A percentile compares a stretch with the other conserved stretches of the same genome.
These are phyloP conservation scores for Rhizopogon vesiculosus DNA, from an alignment of 768 basidiomycete genomes.

Conservation along the genomic window DNA sequence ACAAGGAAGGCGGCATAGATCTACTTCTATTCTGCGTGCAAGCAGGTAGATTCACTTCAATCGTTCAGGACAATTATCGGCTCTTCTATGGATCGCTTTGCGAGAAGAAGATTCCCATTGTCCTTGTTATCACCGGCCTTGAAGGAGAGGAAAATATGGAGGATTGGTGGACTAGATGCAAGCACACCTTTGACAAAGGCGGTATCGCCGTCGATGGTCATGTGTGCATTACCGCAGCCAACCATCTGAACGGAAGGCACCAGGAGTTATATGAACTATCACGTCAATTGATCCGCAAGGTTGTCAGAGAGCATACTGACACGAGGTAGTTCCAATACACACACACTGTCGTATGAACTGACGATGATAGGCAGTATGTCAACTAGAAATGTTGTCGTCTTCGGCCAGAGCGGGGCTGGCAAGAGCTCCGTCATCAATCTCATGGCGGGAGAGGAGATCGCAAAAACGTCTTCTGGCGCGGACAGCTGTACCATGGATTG, in stretches of 20 bases:
- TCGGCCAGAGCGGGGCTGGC: too few relatives aligned
- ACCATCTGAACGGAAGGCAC: constrained; percentile 17
- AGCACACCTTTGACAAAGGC: constrained; percentile 6
- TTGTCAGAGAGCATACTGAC: constrained; percentile 8
- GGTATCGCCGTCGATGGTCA: constrained; percentile 23
- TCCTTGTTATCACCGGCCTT: constrained; percentile 27
- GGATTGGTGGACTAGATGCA: constrained; percentile 32
- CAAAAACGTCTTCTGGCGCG: too few relatives aligned
- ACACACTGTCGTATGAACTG: too few relatives aligned
- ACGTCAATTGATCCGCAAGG: constrained; percentile 16
- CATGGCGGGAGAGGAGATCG: too few relatives aligned
- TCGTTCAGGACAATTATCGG: constrained; percentile 6
- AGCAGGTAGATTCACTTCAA: constrained; percentile 2
- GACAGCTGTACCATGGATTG: too few relatives aligned
- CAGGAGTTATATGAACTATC: constrained; percentile 29
- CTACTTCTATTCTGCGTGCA: constrained; percentile 15
- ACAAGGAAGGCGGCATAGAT: constrained; percentile 4
- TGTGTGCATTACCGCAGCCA: constrained; percentile 34
- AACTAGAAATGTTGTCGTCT: too few relatives aligned
- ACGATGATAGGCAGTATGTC: too few relatives aligned
- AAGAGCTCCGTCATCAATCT: too few relatives aligned
- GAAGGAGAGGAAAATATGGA: constrained; percentile 19
- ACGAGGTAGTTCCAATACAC: background rate
- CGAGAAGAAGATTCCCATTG: constrained; percentile 12
- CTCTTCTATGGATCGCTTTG: constrained; percentile 12